Evolutionary conservation across 768 basidiomycete species (phyloP).

Genomic region (Epithele typhae): DNA sequence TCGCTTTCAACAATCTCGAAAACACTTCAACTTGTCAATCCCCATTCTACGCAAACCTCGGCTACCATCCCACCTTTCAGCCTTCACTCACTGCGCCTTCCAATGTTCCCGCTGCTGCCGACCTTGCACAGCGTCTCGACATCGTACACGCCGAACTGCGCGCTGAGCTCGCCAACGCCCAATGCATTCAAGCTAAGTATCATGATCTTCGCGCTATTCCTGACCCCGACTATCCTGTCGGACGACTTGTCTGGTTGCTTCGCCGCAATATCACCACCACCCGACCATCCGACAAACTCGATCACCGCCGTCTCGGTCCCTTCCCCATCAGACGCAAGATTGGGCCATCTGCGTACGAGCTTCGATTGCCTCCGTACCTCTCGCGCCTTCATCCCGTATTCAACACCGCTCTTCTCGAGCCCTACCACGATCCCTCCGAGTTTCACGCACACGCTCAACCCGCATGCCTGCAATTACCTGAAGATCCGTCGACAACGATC

Average conservation of each 20-base stretch:
- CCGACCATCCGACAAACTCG: slow-evolving; percentile 36
- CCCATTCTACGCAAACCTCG: slow-evolving; percentile 5
- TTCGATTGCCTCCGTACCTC: slow-evolving; percentile 29
- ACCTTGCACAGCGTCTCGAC: slow-evolving; percentile 26
- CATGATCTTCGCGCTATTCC: slow-evolving; percentile 25
- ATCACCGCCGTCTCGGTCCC: not conserved
- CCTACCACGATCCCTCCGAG: slow-evolving; percentile 25
- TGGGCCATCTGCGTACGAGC: slow-evolving; percentile 17
- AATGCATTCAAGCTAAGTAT: slow-evolving; percentile 25
- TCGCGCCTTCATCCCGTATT: slow-evolving; percentile 35
- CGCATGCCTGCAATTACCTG: slow-evolving; percentile 1
- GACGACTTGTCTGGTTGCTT: slow-evolving; percentile 34
- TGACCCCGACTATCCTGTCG: slow-evolving; percentile 26
- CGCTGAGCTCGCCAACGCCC: slow-evolving; percentile 27
- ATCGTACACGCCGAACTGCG: slow-evolving; percentile 31
- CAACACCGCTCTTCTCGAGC: slow-evolving; percentile 31
- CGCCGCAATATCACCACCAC: slow-evolving; percentile 36
- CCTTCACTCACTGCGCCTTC: slow-evolving; percentile 23
- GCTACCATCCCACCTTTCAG: slow-evolving; percentile 20
- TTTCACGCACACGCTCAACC: slow-evolving; percentile 26
- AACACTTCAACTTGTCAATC: slow-evolving; percentile 26
- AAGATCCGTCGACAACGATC: slow-evolving; percentile 8
- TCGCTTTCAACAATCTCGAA: slow-evolving; percentile 33
- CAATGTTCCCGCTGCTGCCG: slow-evolving; percentile 29
- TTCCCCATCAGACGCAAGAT: not conserved